These are phyloP conservation scores for Cryptococcus floricola DNA, from an alignment of 1,284 basidiomycete genomes.

Conservation along the genomic window DNA sequence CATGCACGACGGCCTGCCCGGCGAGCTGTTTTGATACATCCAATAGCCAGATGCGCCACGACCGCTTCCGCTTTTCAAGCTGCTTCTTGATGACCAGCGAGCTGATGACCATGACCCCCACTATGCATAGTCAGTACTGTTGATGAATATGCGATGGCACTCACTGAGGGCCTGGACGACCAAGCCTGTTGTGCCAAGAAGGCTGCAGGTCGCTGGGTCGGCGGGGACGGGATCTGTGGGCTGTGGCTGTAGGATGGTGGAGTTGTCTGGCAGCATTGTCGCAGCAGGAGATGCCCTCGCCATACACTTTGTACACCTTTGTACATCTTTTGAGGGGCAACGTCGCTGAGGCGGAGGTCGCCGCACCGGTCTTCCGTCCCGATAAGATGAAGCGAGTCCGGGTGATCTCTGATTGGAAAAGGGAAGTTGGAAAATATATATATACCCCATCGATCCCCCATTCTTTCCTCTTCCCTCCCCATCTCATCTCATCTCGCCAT, in stretches of 20 bases:
- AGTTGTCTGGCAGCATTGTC: not conserved
- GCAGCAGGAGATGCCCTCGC: too few relatives aligned
- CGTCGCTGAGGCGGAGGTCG: too few relatives aligned
- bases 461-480: not conserved
- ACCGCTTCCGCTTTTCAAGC: constrained; percentile 74
- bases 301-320: not conserved
- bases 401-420: not conserved
- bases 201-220: constrained; percentile 40
- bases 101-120: constrained; percentile 81
- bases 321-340: too few relatives aligned
- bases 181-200: constrained; percentile 52
- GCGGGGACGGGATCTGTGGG: constrained; percentile 1
- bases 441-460: too few relatives aligned
- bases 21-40: constrained; percentile 89
- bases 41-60: constrained; percentile 90
- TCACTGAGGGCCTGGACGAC: constrained; percentile 42
- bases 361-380: too few relatives aligned
- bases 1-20: constrained; percentile 87
- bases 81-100: constrained; percentile 86
- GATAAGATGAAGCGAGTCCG: too few relatives aligned
- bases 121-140: constrained; percentile 52
- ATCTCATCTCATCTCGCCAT: constrained; percentile 3
- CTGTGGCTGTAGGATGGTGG: not conserved
- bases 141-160: not conserved
- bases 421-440: not conserved